phyloP scores from a whole-genome alignment of 2,329 filamentous ascomycete species.

The Penicillium hesseltinei region DNA sequence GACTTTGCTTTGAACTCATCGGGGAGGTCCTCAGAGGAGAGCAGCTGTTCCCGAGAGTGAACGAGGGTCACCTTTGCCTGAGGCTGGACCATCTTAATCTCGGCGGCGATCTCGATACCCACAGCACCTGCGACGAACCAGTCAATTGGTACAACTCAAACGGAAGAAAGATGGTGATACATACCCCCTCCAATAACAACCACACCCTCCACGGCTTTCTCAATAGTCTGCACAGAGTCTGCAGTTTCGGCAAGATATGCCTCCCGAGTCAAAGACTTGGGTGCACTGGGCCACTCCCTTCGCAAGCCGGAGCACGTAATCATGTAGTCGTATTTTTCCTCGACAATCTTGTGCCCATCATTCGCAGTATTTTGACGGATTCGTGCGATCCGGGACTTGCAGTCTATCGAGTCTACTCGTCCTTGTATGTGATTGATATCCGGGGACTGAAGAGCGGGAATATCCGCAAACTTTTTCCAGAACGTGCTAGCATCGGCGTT shows the following conservation, averaged over 20 bases:
- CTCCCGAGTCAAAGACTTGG: constrained; percentile 60
- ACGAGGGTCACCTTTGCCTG: constrained; percentile 66
- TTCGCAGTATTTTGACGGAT: not conserved
- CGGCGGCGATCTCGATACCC: constrained; percentile 74
- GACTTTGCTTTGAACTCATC: constrained; percentile 64
- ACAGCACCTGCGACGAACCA: constrained; percentile 60
- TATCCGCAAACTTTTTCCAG: constrained; percentile 7
- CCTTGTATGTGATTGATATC: constrained; percentile 6
- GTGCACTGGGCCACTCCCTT: constrained; percentile 68
- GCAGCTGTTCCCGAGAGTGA: constrained; percentile 65
- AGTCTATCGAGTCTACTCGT: constrained; percentile 5
- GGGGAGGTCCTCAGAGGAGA: constrained; percentile 69
- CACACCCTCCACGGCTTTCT: constrained; percentile 14
- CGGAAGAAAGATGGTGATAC: not conserved
- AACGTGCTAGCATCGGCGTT: constrained; percentile 1
- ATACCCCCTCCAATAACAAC: constrained; percentile 57
- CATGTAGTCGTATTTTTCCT: constrained; percentile 57
- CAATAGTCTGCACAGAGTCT: constrained; percentile 1
- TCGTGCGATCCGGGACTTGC: constrained; percentile 1
- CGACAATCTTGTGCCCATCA: constrained; percentile 2
- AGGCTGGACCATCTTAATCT: constrained; percentile 64
- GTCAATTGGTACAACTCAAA: constrained; percentile 42
- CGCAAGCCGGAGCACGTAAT: constrained; percentile 67
- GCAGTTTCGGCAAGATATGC: constrained; percentile 52
- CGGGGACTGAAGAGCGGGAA: constrained; percentile 3